Conservation (phyloP, 129 eudicot species). For the Flaveria linearis region DNA sequence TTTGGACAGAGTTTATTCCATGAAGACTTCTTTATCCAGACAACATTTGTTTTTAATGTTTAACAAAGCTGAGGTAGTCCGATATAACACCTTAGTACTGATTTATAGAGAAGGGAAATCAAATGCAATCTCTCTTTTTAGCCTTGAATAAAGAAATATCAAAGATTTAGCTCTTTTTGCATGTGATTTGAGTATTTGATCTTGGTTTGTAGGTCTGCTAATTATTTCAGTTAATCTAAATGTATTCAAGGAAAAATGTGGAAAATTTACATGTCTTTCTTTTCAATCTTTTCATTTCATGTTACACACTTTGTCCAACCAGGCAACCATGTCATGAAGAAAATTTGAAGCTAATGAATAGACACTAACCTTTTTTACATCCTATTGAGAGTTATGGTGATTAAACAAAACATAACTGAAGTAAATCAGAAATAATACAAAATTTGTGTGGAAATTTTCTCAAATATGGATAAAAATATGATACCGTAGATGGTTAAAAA, state of each 20-base stretch:
- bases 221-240: too few species aligned
- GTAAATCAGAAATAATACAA: neutral
- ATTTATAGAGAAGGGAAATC: neutral
- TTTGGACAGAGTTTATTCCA: neutral
- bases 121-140: too few species aligned
- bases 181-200: too few species aligned
- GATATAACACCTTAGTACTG: too few species aligned
- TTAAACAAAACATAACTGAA: neutral
- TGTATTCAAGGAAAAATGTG: neutral
- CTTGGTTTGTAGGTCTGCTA: too few species aligned
- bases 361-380: too few species aligned
- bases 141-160: too few species aligned
- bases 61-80: too few species aligned
- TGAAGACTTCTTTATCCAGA: neutral
- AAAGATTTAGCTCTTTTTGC: too few species aligned
- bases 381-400: neutral
- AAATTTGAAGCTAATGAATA: neutral
- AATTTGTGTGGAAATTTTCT: neutral
- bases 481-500: neutral
- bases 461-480: slow-evolving; percentile 3
- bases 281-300: neutral
- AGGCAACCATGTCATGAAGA: neutral
- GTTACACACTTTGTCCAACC: neutral
- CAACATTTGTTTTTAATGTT: neutral
- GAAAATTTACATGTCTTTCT: slow-evolving; percentile 1